These are phyloP conservation scores for Ceratocystis lukuohia DNA, from an alignment of 2,329 filamentous ascomycete species.

Conservation along the genomic window DNA sequence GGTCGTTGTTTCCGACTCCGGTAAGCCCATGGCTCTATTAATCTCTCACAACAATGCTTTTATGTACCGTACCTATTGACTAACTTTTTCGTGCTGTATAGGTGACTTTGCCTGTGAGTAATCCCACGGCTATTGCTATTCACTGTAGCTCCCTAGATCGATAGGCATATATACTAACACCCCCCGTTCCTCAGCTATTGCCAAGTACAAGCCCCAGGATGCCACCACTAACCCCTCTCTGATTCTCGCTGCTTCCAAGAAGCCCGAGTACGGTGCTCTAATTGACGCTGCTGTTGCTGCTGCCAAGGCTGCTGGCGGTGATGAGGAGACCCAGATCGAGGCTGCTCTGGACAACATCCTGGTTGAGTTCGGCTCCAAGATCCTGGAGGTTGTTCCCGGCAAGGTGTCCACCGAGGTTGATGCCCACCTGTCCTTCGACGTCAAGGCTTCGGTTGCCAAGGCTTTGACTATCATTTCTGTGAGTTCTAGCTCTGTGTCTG, in stretches of 20 bases:
- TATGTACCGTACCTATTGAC: conserved; percentile 16
- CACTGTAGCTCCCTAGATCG: conserved; percentile 10
- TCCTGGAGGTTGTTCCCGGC: conserved; percentile 90
- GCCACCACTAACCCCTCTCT: conserved; percentile 98
- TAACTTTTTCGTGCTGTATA: conserved; percentile 28
- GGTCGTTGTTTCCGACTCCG: conserved; percentile 95
- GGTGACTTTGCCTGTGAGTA: conserved; percentile 67
- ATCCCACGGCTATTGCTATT: conserved; percentile 17
- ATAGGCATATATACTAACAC: conserved; percentile 15
- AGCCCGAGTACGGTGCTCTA: conserved; percentile 85
- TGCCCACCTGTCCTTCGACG: conserved; percentile 90
- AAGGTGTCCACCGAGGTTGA: conserved; percentile 99
- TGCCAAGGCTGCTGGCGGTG: conserved; percentile 62
- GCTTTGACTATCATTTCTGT: conserved; percentile 94
- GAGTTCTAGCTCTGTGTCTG: conserved; percentile 26
- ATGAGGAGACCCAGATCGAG: conserved; percentile 72
- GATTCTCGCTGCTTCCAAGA: conserved; percentile 96
- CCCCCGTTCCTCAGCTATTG: conserved; percentile 56
- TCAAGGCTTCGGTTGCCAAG: conserved; percentile 83
- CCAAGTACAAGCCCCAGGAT: conserved; percentile 99
- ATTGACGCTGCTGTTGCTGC: conserved; percentile 75
- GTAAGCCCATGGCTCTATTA: conserved; percentile 38
- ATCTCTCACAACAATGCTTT: neutral
- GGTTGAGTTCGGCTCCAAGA: conserved; percentile 96
- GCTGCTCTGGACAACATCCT: conserved; percentile 82